A percentile compares a stretch with the other conserved stretches of the same genome.
Conservation (phyloP, 2,329 filamentous ascomycete species). For the Fusarium sp. region DNA sequence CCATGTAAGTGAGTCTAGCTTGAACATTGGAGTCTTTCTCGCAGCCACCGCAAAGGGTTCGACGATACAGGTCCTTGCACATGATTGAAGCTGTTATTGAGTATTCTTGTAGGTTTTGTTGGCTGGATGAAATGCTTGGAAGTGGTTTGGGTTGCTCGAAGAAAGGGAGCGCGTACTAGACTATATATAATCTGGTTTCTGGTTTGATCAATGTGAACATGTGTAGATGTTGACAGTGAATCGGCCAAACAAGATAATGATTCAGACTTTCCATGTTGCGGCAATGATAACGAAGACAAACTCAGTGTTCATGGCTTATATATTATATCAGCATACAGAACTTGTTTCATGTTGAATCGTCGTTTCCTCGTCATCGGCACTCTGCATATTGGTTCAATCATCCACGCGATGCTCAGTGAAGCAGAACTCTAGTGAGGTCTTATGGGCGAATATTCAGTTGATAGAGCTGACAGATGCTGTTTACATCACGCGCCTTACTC, state of each 20-base stretch:
- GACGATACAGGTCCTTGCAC: background rate
- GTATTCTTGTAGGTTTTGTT: background rate
- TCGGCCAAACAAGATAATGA: background rate
- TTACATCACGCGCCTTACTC: background rate
- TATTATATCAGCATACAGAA: too few species aligned
- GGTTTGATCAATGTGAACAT: background rate
- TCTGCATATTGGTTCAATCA: too few species aligned
- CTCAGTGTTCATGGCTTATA: too few species aligned
- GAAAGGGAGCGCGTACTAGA: background rate
- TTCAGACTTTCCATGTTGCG: background rate
- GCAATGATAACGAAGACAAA: accelerated
- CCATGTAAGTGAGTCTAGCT: accelerated
- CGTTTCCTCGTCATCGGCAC: too few species aligned
- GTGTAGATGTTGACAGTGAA: background rate
- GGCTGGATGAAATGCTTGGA: accelerated
- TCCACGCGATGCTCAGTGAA: background rate
- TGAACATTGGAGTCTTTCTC: background rate
- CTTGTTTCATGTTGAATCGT: too few species aligned
- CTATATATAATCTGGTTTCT: background rate
- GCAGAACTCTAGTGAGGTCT: accelerated
- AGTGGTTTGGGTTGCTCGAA: background rate
- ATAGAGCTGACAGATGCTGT: background rate
- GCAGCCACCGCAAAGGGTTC: background rate
- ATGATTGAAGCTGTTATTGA: background rate
- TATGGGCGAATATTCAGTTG: background rate